phyloP scores from a whole-genome alignment of 805 yeast genomes.

The Yamadazyma ubonensis region DNA sequence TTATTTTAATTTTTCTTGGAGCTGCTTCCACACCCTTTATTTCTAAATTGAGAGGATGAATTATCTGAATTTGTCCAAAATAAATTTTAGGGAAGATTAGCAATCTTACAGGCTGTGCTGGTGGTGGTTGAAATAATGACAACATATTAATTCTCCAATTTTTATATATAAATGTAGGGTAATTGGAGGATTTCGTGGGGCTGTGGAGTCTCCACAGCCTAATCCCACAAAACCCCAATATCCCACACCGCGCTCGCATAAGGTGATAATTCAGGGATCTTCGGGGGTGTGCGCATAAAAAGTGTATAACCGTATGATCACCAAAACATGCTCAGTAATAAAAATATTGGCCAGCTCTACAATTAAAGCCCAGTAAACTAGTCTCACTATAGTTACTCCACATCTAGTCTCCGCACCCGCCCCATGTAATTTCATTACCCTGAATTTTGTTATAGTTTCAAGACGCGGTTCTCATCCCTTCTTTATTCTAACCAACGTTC shows the following conservation, averaged over 20 bases:
- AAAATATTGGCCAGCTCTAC: not conserved
- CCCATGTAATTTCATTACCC: not conserved
- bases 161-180: not conserved
- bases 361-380: no score
- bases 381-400: no score
- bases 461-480: conserved; percentile 6
- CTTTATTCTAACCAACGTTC: not conserved
- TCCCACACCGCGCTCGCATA: conserved; percentile 1
- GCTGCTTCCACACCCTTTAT: conserved; percentile 4
- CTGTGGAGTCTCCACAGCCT: conserved; percentile 1
- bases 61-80: not conserved
- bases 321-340: not conserved
- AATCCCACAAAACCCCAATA: not conserved
- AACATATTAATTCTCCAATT: not conserved
- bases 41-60: not conserved
- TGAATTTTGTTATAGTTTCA: conserved; percentile 5
- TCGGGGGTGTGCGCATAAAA: conserved; percentile 1
- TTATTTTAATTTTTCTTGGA: conserved; percentile 4
- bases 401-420: conserved; percentile 1
- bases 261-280: conserved; percentile 1
- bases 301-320: not conserved
- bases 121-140: not conserved
- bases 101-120: not conserved
- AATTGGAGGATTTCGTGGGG: not conserved
- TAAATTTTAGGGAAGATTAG: not conserved